These are phyloP conservation scores for Bruguiera parviflora DNA, from an alignment of 345 rosid genomes.

Conservation along the genomic window DNA sequence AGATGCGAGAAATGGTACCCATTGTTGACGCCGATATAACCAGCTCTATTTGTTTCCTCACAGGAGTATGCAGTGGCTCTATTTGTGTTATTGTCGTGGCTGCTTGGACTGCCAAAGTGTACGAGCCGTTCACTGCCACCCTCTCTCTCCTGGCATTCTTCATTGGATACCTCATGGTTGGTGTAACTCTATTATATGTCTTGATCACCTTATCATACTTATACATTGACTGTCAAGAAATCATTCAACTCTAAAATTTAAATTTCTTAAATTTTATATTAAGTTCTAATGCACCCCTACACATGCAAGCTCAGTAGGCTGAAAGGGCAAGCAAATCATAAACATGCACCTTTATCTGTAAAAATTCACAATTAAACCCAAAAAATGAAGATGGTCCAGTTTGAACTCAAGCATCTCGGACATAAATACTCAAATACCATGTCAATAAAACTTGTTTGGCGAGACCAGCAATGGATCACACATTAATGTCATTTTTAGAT, in stretches of 20 bases:
- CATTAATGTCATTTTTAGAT: background rate
- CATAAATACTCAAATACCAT: too few relatives aligned
- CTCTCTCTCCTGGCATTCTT: slow-evolving; percentile 68
- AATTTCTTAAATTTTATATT: too few relatives aligned
- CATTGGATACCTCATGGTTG: slow-evolving; percentile 93
- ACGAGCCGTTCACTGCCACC: slow-evolving; percentile 70
- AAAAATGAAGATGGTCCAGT: too few relatives aligned
- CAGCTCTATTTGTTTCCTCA: slow-evolving; percentile 88
- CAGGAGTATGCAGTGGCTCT: slow-evolving; percentile 92
- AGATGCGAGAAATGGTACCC: slow-evolving; percentile 48
- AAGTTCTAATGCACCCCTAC: too few relatives aligned
- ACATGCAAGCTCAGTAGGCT: too few relatives aligned
- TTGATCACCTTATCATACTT: background rate
- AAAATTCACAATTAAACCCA: too few relatives aligned
- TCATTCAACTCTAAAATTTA: background rate
- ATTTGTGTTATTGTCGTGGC: slow-evolving; percentile 78
- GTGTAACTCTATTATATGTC: slow-evolving; percentile 10
- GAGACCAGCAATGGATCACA: too few relatives aligned
- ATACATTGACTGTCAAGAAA: background rate
- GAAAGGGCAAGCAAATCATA: too few relatives aligned
- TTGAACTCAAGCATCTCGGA: too few relatives aligned
- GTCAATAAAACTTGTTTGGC: too few relatives aligned
- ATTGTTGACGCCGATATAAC: slow-evolving; percentile 85
- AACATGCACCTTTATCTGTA: too few relatives aligned
- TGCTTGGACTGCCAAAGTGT: slow-evolving; percentile 69